Evolutionary conservation across 352 stramenopile species (phyloP).

Genomic region (Phytophthora niederhauseri): DNA sequence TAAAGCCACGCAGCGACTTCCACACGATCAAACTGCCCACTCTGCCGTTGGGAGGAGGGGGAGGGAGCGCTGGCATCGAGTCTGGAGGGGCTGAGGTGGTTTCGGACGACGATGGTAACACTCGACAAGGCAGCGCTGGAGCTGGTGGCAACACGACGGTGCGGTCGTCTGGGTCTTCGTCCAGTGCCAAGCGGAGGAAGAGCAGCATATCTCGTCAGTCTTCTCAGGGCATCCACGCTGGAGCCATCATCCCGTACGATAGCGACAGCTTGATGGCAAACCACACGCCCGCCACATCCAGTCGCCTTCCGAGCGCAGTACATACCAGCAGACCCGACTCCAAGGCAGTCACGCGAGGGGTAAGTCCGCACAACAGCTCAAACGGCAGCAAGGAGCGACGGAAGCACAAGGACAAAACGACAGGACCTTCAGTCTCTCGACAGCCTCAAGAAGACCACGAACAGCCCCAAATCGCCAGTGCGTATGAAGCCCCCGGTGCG

Average conservation of each 20-base stretch:
- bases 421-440: constrained; percentile 3
- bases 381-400: constrained; percentile 41
- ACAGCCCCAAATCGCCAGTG: constrained; percentile 27
- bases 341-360: constrained; percentile 24
- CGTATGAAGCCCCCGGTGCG: constrained; percentile 28
- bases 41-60: constrained; percentile 35
- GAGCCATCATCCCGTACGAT: constrained; percentile 14
- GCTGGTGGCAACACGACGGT: constrained; percentile 28
- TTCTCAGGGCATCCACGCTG: constrained; percentile 1
- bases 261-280: constrained; percentile 2
- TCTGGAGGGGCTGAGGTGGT: constrained; percentile 66
- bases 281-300: constrained; percentile 19
- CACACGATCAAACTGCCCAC: constrained; percentile 79
- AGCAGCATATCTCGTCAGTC: constrained; percentile 20
- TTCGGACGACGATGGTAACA: constrained; percentile 58
- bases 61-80: constrained; percentile 29
- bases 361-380: constrained; percentile 37
- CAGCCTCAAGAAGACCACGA: constrained; percentile 32
- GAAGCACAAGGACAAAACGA: constrained; percentile 45
- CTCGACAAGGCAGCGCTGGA: constrained; percentile 33
- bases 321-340: constrained; percentile 31
- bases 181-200: constrained; percentile 43
- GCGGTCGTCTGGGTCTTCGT: constrained; percentile 40
- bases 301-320: constrained; percentile 43
- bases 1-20: constrained; percentile 83